phyloP scores from a whole-genome alignment of 2,329 filamentous ascomycete genomes.

The Graphilbum ipis-grandicollis region DNA sequence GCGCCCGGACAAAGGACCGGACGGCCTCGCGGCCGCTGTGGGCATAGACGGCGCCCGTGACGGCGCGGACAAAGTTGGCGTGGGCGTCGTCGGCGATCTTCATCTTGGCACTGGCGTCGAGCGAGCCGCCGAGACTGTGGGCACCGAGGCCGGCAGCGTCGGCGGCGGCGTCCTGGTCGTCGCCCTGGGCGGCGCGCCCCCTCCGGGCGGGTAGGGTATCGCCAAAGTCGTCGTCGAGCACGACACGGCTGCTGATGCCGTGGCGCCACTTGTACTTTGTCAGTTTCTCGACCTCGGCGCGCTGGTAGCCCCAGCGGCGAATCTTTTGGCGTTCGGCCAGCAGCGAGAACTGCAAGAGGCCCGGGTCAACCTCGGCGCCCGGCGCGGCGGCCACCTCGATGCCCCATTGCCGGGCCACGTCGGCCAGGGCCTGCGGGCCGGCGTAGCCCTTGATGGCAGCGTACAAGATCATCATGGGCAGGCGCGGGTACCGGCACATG shows the following conservation, averaged over 20 bases:
- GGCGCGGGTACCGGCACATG: conserved; percentile 73
- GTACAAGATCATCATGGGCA: conserved; percentile 78
- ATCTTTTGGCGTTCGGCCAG: conserved; percentile 25
- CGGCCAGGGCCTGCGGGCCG: conserved; percentile 55
- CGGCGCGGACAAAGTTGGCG: conserved; percentile 62
- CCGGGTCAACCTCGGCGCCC: conserved; percentile 81
- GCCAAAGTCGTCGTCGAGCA: conserved; percentile 76
- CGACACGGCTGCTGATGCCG: conserved; percentile 57
- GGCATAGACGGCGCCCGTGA: conserved; percentile 72
- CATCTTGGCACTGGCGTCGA: conserved; percentile 11
- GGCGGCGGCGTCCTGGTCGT: too few relatives aligned
- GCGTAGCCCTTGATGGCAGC: conserved; percentile 72
- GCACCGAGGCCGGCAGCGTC: not conserved
- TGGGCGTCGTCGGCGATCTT: conserved; percentile 17
- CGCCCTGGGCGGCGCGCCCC: conserved; percentile 9
- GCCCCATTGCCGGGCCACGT: conserved; percentile 75
- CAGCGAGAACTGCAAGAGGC: conserved; percentile 63
- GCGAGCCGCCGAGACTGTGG: conserved; percentile 3
- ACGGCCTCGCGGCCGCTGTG: conserved; percentile 66
- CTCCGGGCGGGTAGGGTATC: conserved; percentile 24
- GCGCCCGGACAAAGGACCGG: conserved; percentile 66
- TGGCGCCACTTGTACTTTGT: conserved; percentile 40
- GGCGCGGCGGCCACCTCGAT: conserved; percentile 75
- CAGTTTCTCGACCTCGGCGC: conserved; percentile 29
- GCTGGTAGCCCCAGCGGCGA: conserved; percentile 32